Evolutionary conservation across 2,329 filamentous ascomycete species (phyloP).

Genomic region (Catunica adiposa): DNA sequence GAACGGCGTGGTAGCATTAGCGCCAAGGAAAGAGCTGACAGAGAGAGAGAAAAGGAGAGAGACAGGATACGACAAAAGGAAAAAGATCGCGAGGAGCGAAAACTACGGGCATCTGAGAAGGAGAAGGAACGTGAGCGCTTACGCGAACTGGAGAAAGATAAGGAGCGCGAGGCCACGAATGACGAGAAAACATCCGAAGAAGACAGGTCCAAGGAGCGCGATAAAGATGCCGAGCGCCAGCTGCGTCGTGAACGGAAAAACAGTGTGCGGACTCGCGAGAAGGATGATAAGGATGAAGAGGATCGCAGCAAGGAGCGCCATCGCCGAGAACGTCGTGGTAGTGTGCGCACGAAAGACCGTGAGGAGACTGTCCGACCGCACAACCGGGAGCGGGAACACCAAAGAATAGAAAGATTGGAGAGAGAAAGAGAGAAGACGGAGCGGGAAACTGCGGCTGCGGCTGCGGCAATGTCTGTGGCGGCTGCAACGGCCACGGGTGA

Average conservation of each 20-base stretch:
- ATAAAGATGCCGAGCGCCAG: constrained; percentile 5
- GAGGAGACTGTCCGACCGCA: constrained; percentile 9
- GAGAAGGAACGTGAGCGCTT: constrained; percentile 4
- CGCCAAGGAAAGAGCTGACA: constrained; percentile 8
- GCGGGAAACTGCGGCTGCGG: constrained; percentile 11
- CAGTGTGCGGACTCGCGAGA: constrained; percentile 12
- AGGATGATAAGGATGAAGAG: constrained; percentile 13
- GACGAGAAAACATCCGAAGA: constrained; percentile 7
- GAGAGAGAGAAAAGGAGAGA: constrained; percentile 14
- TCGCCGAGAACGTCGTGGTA: constrained; percentile 12
- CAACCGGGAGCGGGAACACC: constrained; percentile 11
- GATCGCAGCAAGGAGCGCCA: constrained; percentile 14
- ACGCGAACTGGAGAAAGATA: constrained; percentile 4
- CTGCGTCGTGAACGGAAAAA: constrained; percentile 10
- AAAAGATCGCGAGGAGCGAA: not conserved
- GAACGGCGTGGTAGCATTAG: constrained; percentile 14
- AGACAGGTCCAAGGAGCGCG: constrained; percentile 10
- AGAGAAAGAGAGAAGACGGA: constrained; percentile 12
- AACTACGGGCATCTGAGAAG: not conserved
- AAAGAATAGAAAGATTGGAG: constrained; percentile 15
- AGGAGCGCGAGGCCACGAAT: constrained; percentile 4
- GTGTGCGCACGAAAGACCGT: constrained; percentile 9
- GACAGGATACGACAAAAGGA: constrained; percentile 9
- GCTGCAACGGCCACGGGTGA: not conserved
- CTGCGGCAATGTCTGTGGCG: constrained; percentile 6